Evolutionary conservation across 352 stramenopile species (phyloP).

Genomic region (Nothophytophthora sp.): DNA sequence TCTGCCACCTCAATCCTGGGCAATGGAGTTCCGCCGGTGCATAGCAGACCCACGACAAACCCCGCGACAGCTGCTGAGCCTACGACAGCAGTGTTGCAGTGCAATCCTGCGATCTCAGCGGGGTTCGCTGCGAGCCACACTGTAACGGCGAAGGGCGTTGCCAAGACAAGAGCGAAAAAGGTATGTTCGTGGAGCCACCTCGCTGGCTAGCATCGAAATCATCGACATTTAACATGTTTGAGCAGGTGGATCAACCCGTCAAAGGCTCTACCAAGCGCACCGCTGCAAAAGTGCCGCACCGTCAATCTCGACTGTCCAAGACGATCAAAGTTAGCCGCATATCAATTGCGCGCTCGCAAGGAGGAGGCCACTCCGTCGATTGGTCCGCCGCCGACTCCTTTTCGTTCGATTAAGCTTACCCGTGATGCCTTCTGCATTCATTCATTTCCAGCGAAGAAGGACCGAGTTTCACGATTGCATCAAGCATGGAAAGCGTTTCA

Average conservation of each 20-base stretch:
- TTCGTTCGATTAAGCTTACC: conserved; percentile 35
- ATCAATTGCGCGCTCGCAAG: conserved; percentile 19
- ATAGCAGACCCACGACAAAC: too few species aligned
- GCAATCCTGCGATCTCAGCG: not conserved
- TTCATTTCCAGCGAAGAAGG: too few species aligned
- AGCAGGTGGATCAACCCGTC: conserved; percentile 7
- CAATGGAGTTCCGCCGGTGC: too few species aligned
- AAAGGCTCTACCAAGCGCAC: conserved; percentile 19
- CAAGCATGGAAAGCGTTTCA: too few species aligned
- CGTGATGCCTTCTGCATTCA: not conserved
- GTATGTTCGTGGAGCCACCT: conserved; percentile 6
- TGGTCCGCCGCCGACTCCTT: conserved; percentile 43
- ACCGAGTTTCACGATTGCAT: too few species aligned
- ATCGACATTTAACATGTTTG: conserved; percentile 3
- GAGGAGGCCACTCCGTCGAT: conserved; percentile 17
- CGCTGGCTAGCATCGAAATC: not conserved
- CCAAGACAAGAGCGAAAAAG: conserved; percentile 9
- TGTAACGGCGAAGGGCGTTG: conserved; percentile 3
- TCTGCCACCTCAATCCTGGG: too few species aligned
- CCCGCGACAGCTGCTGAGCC: too few species aligned
- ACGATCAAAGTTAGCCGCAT: conserved; percentile 9
- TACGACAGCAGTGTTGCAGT: too few species aligned
- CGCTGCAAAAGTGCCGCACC: conserved; percentile 17
- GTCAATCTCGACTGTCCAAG: conserved; percentile 19
- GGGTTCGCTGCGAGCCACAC: conserved; percentile 1